Evolutionary conservation across 2,329 filamentous ascomycete species (phyloP).

Genomic region (Acrocalymma vagum): DNA sequence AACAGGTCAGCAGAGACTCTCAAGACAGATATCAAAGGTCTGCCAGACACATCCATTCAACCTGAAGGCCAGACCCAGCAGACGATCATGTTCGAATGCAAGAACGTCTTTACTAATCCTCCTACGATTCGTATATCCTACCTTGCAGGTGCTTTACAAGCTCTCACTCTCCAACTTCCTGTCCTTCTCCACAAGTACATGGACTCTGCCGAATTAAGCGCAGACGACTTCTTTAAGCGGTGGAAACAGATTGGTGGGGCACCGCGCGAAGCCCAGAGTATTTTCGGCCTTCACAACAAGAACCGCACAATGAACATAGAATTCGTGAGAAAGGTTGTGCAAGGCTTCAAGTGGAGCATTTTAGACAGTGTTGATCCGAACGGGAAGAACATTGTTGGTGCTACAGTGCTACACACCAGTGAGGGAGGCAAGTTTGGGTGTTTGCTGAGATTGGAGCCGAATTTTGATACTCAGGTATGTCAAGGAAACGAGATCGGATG

Average conservation of each 20-base stretch:
- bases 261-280: constrained; percentile 85
- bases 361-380: constrained; percentile 90
- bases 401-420: constrained; percentile 82
- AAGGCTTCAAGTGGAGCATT: constrained; percentile 90
- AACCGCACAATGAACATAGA: constrained; percentile 72
- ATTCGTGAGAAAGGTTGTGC: constrained; percentile 76
- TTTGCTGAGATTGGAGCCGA: constrained; percentile 91
- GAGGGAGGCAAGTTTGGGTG: constrained; percentile 93
- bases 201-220: constrained; percentile 84
- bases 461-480: constrained; percentile 87
- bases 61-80: constrained; percentile 85
- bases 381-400: constrained; percentile 90
- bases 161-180: constrained; percentile 88
- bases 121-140: constrained; percentile 96
- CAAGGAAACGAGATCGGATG: too few species aligned
- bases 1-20: constrained; percentile 72
- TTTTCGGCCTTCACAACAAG: constrained; percentile 75
- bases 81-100: constrained; percentile 92
- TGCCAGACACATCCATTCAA: constrained; percentile 83
- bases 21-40: constrained; percentile 85
- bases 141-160: constrained; percentile 90
- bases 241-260: constrained; percentile 98
- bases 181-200: constrained; percentile 95
- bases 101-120: constrained; percentile 79
- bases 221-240: constrained; percentile 97